Conservation (phyloP, 306 rosid species). For the Glycine latifolia region DNA sequence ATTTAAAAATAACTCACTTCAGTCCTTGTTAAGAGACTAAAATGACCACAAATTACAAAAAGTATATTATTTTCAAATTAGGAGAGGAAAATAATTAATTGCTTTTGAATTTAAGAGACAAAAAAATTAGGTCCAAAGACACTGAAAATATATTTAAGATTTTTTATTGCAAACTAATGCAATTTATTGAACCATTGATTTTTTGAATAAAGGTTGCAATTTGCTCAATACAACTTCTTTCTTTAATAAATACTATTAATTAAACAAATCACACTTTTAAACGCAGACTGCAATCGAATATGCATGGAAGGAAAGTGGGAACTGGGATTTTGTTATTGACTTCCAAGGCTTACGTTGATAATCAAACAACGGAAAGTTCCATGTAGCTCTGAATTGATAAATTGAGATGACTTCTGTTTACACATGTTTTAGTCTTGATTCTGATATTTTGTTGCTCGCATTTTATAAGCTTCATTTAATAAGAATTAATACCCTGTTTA, state of each 20-base stretch:
- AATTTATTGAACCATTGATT: slow-evolving; percentile 16
- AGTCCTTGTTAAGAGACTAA: too few species aligned
- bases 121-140: not conserved
- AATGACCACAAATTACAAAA: too few species aligned
- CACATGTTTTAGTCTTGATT: not conserved
- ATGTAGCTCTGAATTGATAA: not conserved
- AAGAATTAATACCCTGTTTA: not conserved
- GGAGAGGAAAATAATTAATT: too few species aligned
- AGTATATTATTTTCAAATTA: too few species aligned
- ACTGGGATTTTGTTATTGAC: not conserved
- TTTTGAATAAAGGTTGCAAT: not conserved
- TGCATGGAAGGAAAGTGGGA: not conserved
- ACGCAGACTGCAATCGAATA: not conserved
- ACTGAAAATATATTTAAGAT: not conserved
- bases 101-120: too few species aligned
- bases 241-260: not conserved
- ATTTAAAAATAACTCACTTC: too few species aligned
- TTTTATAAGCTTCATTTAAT: not conserved
- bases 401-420: not conserved
- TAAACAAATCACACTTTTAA: not conserved
- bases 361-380: not conserved
- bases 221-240: not conserved
- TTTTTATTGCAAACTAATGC: not conserved
- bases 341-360: not conserved
- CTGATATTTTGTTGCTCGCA: not conserved